Evolutionary conservation across 2,329 filamentous ascomycete genomes (phyloP), one percentile per base, ranked within the genome.

Genomic region (Chaetomiaceae sp.): DNA sequence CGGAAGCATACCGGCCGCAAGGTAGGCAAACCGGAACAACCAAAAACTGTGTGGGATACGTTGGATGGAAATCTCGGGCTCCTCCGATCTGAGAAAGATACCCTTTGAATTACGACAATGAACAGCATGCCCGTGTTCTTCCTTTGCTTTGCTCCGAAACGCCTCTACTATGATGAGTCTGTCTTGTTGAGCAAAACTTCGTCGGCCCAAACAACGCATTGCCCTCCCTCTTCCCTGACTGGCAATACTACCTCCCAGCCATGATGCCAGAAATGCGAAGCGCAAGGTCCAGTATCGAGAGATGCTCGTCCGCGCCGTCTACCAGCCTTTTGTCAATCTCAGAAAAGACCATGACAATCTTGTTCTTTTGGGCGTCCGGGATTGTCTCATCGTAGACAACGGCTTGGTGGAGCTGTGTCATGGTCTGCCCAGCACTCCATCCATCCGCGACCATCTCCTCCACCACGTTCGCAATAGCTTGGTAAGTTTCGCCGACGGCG

Each of bases 371-470:
- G 11, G 82, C 71, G 65, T 96, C 90, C 0, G 84, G 82, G 21
- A 96, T 85, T 7, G 84, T 79, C 68, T 97, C 94, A 65, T 96
- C 90, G 66, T 82, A 89, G 25, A 96, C 80, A 33, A 97, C 74
- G 23, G 80, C 76, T 69, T 94, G 87, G 65, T 96, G 97, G 37
- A 96, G 75, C 83, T 89, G 63, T 6, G 42, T 75, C 33, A 97
- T 79, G 23, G 96, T 82, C 71, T 97, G 94, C 6, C 85, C 84
- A 21, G 92, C 94, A 68, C 91, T 96, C 92, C 94, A 99, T 8
- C 94, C 94, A 72, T 97, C 94, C 0, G 92, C 92, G 42, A 97
- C 85, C 76, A 99, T 84, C 59, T 96, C 87, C 63, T 91, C 89
- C 5, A 97, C 87, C 5, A 89, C 85, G 59, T 83, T 84, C 0